Evolutionary conservation across 2,329 filamentous ascomycete genomes (phyloP).

Genomic region (Nemania sp.): DNA sequence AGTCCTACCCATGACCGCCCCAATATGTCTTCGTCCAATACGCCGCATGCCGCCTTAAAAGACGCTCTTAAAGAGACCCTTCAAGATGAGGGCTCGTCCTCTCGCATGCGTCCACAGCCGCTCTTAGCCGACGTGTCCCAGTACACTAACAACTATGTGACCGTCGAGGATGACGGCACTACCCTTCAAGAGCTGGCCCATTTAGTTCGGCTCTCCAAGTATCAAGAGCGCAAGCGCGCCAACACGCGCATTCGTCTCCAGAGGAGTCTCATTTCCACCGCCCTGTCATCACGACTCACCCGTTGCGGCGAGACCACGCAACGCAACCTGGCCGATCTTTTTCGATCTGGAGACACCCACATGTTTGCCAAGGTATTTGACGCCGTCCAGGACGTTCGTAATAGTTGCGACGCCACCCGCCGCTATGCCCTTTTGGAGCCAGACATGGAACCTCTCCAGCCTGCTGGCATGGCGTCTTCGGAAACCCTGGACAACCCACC

Average conservation of each 20-base stretch:
- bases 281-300: slow-evolving; percentile 73
- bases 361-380: slow-evolving; percentile 75
- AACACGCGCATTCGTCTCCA: slow-evolving; percentile 75
- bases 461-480: slow-evolving; percentile 52
- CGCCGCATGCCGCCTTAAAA: slow-evolving; percentile 40
- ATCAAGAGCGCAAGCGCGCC: slow-evolving; percentile 79
- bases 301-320: slow-evolving; percentile 76
- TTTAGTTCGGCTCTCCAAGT: slow-evolving; percentile 75
- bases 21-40: slow-evolving; percentile 38
- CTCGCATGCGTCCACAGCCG: slow-evolving; percentile 52
- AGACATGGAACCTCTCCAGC: slow-evolving; percentile 68
- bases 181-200: slow-evolving; percentile 79
- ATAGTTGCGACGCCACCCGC: slow-evolving; percentile 73
- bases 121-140: slow-evolving; percentile 68
- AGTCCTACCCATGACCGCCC: slow-evolving; percentile 27
- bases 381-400: slow-evolving; percentile 78
- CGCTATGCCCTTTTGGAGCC: slow-evolving; percentile 73
- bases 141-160: slow-evolving; percentile 65
- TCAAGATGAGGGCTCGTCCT: slow-evolving; percentile 47
- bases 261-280: slow-evolving; percentile 73
- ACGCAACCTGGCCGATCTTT: slow-evolving; percentile 76
- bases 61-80: slow-evolving; percentile 42
- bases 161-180: slow-evolving; percentile 66
- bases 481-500: slow-evolving; percentile 57
- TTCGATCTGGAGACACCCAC: slow-evolving; percentile 78